Conservation (phyloP, 371 early-diverging fungal genomes). For the Catenaria anguillulae region DNA sequence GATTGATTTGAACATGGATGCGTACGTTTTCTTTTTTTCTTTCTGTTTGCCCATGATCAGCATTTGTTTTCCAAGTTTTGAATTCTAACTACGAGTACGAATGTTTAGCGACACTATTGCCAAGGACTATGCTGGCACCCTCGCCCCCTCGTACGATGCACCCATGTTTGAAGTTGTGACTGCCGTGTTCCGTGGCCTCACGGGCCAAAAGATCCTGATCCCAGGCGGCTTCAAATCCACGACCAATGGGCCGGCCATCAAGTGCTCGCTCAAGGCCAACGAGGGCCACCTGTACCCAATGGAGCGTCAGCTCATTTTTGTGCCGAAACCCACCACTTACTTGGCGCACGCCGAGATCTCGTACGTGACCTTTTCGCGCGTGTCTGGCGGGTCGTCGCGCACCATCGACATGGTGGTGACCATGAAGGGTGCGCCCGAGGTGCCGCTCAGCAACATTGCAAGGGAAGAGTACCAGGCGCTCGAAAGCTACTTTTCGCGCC, state of each 20-base stretch:
- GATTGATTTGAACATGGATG: conserved; percentile 62
- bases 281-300: conserved; percentile 94
- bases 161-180: conserved; percentile 76
- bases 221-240: conserved; percentile 40
- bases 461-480: conserved; percentile 75
- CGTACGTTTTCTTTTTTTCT: conserved; percentile 22
- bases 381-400: conserved; percentile 50
- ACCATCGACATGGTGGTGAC: conserved; percentile 90
- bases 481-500: conserved; percentile 58
- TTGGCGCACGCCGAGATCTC: conserved; percentile 75
- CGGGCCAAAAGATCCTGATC: conserved; percentile 59
- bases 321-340: conserved; percentile 88
- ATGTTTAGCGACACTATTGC: not conserved
- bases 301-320: conserved; percentile 79
- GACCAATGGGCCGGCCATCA: conserved; percentile 43
- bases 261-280: conserved; percentile 95
- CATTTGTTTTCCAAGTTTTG: too few species aligned
- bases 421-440: conserved; percentile 60
- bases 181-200: conserved; percentile 75
- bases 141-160: too few species aligned
- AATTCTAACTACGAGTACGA: too few species aligned
- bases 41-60: too few species aligned
- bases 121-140: not conserved
- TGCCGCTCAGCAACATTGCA: conserved; percentile 73
- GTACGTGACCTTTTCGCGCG: conserved; percentile 83